Evolutionary conservation across 305 asterid genomes (phyloP).

Genomic region (Fraxinus baroniana): DNA sequence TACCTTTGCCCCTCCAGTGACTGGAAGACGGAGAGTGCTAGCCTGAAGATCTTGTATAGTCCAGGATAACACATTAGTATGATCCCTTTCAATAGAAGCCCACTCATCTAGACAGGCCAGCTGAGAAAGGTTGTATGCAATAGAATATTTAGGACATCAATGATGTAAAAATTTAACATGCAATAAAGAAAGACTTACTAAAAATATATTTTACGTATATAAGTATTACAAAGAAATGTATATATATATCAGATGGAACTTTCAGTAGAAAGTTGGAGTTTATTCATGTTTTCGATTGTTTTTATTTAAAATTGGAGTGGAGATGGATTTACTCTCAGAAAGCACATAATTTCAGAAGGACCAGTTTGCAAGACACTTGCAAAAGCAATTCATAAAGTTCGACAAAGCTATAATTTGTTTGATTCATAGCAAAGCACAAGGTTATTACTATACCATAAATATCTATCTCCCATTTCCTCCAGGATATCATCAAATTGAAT

Average conservation of each 20-base stretch:
- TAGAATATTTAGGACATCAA: background rate
- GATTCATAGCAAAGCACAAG: background rate
- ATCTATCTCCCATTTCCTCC: background rate
- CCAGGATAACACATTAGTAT: conserved; percentile 46
- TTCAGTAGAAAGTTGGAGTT: background rate
- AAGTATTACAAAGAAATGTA: background rate
- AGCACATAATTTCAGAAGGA: background rate
- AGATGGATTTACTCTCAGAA: background rate
- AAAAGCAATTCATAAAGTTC: background rate
- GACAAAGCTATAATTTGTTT: background rate
- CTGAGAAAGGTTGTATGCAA: conserved; percentile 8
- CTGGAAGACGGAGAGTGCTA: conserved; percentile 53
- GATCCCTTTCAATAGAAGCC: conserved; percentile 65
- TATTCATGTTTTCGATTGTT: background rate
- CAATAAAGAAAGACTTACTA: background rate
- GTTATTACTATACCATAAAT: too few relatives aligned
- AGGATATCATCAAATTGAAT: background rate
- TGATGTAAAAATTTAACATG: background rate
- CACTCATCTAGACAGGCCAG: conserved; percentile 21
- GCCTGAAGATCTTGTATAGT: conserved; percentile 64
- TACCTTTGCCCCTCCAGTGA: conserved; percentile 73
- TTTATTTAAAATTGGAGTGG: background rate
- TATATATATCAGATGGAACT: background rate
- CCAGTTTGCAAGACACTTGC: background rate
- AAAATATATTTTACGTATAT: background rate